phyloP scores from a whole-genome alignment of 805 yeast species.

The Priceomyces haplophilus region DNA sequence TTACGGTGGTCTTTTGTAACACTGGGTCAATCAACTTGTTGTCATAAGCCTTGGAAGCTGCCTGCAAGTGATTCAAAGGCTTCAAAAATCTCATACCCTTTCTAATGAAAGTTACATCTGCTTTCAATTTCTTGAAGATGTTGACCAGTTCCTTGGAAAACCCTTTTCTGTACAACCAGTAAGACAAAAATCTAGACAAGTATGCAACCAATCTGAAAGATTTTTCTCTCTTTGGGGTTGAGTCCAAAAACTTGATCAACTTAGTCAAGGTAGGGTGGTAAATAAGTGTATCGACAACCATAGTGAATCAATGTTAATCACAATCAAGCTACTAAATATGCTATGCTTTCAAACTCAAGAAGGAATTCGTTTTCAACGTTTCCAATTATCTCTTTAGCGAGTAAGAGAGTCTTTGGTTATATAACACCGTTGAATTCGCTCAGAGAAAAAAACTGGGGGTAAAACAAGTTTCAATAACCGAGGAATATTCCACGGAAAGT shows the following conservation, averaged over 20 bases:
- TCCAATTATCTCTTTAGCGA: neutral
- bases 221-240: constrained; percentile 77
- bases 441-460: neutral
- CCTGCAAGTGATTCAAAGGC: constrained; percentile 68
- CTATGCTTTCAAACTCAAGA: neutral
- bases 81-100: constrained; percentile 83
- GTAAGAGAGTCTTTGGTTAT: neutral
- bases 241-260: constrained; percentile 60
- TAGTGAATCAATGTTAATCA: constrained; percentile 16
- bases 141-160: constrained; percentile 45
- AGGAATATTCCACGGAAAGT: neutral
- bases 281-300: constrained; percentile 67
- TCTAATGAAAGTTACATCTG: constrained; percentile 65
- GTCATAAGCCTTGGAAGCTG: constrained; percentile 64
- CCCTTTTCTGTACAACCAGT: constrained; percentile 56
- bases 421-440: neutral
- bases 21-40: constrained; percentile 67
- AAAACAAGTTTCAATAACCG: neutral
- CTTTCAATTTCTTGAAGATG: constrained; percentile 54
- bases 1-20: constrained; percentile 48
- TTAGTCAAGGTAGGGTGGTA: constrained; percentile 72
- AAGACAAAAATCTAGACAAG: constrained; percentile 69
- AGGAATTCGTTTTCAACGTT: too few species aligned
- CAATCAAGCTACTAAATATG: neutral
- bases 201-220: constrained; percentile 76